phyloP scores from a whole-genome alignment of 345 rosid species.

The Eucalyptus marginata region DNA sequence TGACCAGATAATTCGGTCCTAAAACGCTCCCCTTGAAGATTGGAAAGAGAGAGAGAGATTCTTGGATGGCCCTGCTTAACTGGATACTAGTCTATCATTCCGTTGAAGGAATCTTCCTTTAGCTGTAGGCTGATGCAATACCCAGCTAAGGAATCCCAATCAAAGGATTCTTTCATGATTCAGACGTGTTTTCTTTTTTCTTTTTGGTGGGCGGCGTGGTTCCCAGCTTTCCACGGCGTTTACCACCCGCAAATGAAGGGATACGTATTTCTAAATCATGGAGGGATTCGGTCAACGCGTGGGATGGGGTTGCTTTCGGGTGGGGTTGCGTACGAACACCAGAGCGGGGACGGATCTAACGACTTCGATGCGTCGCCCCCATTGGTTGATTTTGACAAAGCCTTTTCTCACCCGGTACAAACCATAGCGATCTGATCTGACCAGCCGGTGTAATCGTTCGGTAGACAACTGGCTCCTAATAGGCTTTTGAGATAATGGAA shows the following conservation, averaged over 20 bases:
- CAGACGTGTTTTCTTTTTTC: not conserved
- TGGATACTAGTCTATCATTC: not conserved
- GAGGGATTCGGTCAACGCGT: not conserved
- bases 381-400: not conserved
- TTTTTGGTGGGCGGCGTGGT: not conserved
- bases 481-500: not conserved
- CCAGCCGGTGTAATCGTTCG: not conserved
- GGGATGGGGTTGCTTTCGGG: not conserved
- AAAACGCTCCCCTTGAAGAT: not conserved
- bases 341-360: not conserved
- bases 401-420: not conserved
- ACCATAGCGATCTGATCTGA: not conserved
- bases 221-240: not conserved
- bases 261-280: not conserved
- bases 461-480: not conserved
- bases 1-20: not conserved
- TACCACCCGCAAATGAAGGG: not conserved
- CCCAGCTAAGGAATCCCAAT: not conserved
- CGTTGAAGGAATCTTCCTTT: not conserved
- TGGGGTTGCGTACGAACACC: not conserved
- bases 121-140: not conserved
- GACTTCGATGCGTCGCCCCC: not conserved
- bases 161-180: not conserved
- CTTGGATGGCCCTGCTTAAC: not conserved
- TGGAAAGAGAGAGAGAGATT: not conserved